Base-by-base conservation (phyloP, 768 basidiomycete genomes). In the Mycena olivaceomarginata region DNA sequence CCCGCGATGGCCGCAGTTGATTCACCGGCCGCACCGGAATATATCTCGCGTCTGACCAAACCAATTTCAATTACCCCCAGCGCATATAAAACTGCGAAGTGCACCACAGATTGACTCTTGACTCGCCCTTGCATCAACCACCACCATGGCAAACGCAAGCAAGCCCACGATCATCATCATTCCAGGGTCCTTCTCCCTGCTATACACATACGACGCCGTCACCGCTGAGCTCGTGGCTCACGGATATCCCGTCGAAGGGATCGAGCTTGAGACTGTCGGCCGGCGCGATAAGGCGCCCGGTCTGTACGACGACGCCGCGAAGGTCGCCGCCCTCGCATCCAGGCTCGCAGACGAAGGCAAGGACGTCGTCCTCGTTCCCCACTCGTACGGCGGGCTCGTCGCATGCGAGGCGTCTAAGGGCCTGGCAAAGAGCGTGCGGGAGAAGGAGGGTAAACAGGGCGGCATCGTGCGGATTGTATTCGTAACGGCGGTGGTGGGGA, bases 231-330 rank as follows among this genome's bases (percentile, higher is more conserved):
- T 67, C 48, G 31, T 39, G 53, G 16, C 51, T 7, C 43, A 67
- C 22, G 67, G 67, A 39, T 67, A 67, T n/a, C 25, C 67, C 16
- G 67, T 67, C 8, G 18, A 67, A 6, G 67, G 67, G 16, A 16
- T 67, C 31, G 51, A 53, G 9, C 51, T 53, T 2, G 51, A 53
- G 51, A 53, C 51, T 11, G 51, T 53, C 20, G 51, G 67, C 7
- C 10, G 5, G 25, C 67, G 67, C 15, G 46, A 37, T 48, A 53
- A 51, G 20, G 65, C 67, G 31, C 48, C 67, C 10, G 46, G 48
- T 1, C 11, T 67, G 51, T 67, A 67, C 67, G 67, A 67, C 43
- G 67, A 67, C 46, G 67, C 67, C 25, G 48, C 48, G 48, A 51
- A 51, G 48, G 48, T 51, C 12, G 48, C 51, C 5, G 20, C 51